These are phyloP conservation scores for Triticum urartu DNA, from an alignment of 176 grass and related monocot species.

Conservation along the genomic window DNA sequence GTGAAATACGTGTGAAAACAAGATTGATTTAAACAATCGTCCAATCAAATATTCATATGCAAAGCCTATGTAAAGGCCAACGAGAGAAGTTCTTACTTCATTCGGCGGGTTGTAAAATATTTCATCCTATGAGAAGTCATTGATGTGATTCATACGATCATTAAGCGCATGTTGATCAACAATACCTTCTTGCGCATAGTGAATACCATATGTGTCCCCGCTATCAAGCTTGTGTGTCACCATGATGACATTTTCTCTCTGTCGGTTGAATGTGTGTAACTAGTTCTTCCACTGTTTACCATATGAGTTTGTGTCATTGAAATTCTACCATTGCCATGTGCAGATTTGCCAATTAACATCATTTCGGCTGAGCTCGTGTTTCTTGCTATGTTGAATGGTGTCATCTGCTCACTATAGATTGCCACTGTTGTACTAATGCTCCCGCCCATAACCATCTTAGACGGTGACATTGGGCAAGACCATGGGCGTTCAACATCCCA, in stretches of 20 bases:
- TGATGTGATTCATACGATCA: neutral
- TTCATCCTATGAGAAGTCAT: neutral
- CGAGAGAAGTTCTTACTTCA: slow-evolving; percentile 1
- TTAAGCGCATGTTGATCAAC: neutral
- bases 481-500: too few relatives aligned
- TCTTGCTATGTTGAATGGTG: too few relatives aligned
- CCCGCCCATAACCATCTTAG: too few relatives aligned
- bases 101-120: neutral
- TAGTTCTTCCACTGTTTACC: slow-evolving; percentile 15
- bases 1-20: neutral
- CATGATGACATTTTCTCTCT: neutral
- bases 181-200: too few relatives aligned
- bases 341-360: too few relatives aligned
- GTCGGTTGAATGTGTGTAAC: neutral
- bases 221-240: neutral
- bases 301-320: neutral
- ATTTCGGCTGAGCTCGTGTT: too few relatives aligned
- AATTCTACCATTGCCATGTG: too few relatives aligned
- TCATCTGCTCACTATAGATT: too few relatives aligned
- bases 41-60: neutral
- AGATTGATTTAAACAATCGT: neutral
- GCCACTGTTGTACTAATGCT: too few relatives aligned
- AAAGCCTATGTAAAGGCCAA: neutral
- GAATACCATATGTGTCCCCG: neutral
- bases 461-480: too few relatives aligned